A percentile compares a stretch with the other conserved stretches of the same genome.
Evolutionary conservation across 306 rosid species (phyloP).

Genomic region (Cicer judaicum): DNA sequence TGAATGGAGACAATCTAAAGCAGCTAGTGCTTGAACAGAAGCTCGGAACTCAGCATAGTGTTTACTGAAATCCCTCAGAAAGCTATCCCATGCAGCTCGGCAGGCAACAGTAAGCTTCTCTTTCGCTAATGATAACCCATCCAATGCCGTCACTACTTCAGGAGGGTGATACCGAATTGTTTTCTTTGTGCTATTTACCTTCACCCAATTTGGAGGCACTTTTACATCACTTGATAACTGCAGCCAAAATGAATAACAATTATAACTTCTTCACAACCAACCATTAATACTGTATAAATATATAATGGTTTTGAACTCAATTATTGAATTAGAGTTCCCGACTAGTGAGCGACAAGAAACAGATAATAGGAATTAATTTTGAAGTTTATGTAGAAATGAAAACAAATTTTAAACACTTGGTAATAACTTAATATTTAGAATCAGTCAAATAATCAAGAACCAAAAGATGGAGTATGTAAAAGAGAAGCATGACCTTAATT

Average conservation of each 20-base stretch:
- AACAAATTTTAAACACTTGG: conserved; percentile 6
- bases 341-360: conserved; percentile 31
- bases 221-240: conserved; percentile 77
- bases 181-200: conserved; percentile 88
- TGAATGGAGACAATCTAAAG: conserved; percentile 90
- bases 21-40: conserved; percentile 87
- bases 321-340: conserved; percentile 33
- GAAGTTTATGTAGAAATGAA: conserved; percentile 23
- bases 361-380: conserved; percentile 1
- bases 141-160: conserved; percentile 77
- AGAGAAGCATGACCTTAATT: background rate
- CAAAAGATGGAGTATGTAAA: conserved; percentile 25
- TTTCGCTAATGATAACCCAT: conserved; percentile 70
- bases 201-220: conserved; percentile 87
- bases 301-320: conserved; percentile 34
- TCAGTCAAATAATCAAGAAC: conserved; percentile 21
- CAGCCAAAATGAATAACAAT: conserved; percentile 46
- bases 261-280: conserved; percentile 33
- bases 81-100: conserved; percentile 86
- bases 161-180: conserved; percentile 92
- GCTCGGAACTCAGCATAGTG: conserved; percentile 81
- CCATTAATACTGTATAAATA: conserved; percentile 28
- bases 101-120: conserved; percentile 77
- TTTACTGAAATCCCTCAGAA: conserved; percentile 69
- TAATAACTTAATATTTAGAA: conserved; percentile 13